phyloP scores from a whole-genome alignment of 73 alveolate species.

The Uronychia setigera region DNA sequence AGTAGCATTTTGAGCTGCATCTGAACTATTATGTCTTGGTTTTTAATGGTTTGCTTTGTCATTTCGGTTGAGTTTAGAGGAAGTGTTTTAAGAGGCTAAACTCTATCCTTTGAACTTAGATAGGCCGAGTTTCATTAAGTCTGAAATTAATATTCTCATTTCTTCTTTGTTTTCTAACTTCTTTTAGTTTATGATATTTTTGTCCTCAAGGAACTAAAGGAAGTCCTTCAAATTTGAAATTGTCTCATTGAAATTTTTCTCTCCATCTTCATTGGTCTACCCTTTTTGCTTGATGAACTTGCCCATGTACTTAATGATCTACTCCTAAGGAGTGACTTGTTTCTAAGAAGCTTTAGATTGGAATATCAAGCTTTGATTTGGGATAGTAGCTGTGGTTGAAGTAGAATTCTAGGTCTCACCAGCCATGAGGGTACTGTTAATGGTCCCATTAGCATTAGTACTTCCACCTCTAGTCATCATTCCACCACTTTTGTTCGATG shows the following conservation, averaged over 20 bases:
- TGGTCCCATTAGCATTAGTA: neutral
- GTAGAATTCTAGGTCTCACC: neutral
- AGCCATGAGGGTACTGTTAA: neutral
- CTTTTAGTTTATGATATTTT: constrained; percentile 47
- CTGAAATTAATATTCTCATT: constrained; percentile 37
- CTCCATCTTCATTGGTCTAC: constrained; percentile 8
- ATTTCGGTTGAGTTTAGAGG: constrained; percentile 6
- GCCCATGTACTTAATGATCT: constrained; percentile 49
- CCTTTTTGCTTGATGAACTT: constrained; percentile 57
- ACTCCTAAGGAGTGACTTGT: constrained; percentile 36
- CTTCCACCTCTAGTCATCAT: no score
- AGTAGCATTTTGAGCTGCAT: neutral
- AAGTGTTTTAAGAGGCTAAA: neutral
- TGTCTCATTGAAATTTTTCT: constrained; percentile 31
- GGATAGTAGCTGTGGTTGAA: neutral
- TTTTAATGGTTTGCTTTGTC: neutral
- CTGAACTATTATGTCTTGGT: neutral
- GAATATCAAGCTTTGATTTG: constrained; percentile 6
- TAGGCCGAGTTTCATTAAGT: constrained; percentile 59
- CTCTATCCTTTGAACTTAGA: constrained; percentile 27
- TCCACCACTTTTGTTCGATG: no score
- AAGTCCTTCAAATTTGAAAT: constrained; percentile 49
- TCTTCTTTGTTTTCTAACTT: constrained; percentile 39
- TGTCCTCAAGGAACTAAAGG: constrained; percentile 58
- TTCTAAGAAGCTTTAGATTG: neutral